Conservation (phyloP, 306 rosid species). For the Fragaria iinumae region DNA sequence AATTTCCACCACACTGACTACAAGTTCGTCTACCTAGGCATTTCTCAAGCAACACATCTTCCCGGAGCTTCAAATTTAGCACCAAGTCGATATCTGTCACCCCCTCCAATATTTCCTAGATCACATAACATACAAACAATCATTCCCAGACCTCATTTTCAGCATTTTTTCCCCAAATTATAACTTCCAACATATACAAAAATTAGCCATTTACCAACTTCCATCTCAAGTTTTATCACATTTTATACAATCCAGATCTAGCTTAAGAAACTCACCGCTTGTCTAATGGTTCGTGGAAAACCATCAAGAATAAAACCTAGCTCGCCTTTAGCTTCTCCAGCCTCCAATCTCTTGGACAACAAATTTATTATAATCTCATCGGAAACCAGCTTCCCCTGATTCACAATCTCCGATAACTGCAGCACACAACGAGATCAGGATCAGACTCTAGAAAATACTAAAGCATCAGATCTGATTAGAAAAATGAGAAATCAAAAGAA, state of each 20-base stretch:
- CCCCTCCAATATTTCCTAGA: slow-evolving; percentile 85
- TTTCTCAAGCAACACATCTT: slow-evolving; percentile 83
- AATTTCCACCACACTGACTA: slow-evolving; percentile 74
- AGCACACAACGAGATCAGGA: neutral
- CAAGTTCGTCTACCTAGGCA: slow-evolving; percentile 95
- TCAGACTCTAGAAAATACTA: neutral
- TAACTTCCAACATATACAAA: neutral
- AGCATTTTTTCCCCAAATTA: neutral
- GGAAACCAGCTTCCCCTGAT: slow-evolving; percentile 85
- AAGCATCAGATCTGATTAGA: neutral
- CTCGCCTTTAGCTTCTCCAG: slow-evolving; percentile 72
- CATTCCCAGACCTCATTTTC: slow-evolving; percentile 10
- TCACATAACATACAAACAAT: slow-evolving; percentile 8
- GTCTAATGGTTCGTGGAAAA: slow-evolving; percentile 86
- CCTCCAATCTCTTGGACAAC: slow-evolving; percentile 76
- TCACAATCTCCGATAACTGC: slow-evolving; percentile 88
- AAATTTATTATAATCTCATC: slow-evolving; percentile 82
- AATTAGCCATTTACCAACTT: neutral
- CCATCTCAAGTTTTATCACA: neutral
- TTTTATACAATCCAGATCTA: neutral
- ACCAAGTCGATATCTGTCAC: slow-evolving; percentile 86
- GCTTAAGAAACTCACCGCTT: slow-evolving; percentile 68
- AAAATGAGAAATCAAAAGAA: neutral
- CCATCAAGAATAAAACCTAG: slow-evolving; percentile 98
- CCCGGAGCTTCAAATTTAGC: slow-evolving; percentile 82